Base-by-base conservation (phyloP, 1,284 basidiomycete genomes). In the Cryptococcus sp. region DNA sequence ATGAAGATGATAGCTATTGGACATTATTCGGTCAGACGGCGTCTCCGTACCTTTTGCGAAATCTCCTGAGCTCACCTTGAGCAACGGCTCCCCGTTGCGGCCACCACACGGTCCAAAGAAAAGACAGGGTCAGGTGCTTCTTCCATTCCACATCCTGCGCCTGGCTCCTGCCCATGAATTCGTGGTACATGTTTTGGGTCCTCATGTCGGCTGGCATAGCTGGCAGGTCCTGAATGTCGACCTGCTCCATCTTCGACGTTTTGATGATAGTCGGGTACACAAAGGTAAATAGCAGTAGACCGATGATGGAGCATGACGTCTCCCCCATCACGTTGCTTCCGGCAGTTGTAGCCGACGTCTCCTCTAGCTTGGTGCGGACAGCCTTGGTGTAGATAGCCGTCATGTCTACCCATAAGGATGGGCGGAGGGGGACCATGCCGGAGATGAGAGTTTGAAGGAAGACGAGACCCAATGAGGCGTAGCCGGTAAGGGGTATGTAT, bases 171-270 rank as follows among this genome's bases (percentile, higher is more conserved):
- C 49, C 52, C 44, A 62, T 55, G 35, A 69, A 59, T 13, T 69
- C 53, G 13, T 54, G 40, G 36, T 69, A 61, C 18, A 68, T 59
- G 45, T 63, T 60, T 50, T 72, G 67, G 4, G 67, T 61, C 12
- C 66, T 51, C 82, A 89, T 85, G 62, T 82, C 75, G 0, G 80
- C 83, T 0, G 85, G 83, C 5, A 89, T 80, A 55, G 90, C 85
- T 1, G 90, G 90, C 43, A 92, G 76, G 70, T 92, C 89, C 43
- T 84, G 87, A 24, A 91, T 87, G 66, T 92, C 88, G 37, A 91
- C 80, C 59, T 83, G 86, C 57, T 82, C 80, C 9, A 86, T 80
- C 5, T 79, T 80, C 69, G 88, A 83, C 6, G 87, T 88, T 42
- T 89, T 83, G 82, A 84, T 84, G 53, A 91, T 84, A 12, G 90